A percentile compares a stretch with the other conserved stretches of the same genome.
Evolutionary conservation across 352 stramenopile genomes (phyloP).

Genomic region (Phytophthora meadii): DNA sequence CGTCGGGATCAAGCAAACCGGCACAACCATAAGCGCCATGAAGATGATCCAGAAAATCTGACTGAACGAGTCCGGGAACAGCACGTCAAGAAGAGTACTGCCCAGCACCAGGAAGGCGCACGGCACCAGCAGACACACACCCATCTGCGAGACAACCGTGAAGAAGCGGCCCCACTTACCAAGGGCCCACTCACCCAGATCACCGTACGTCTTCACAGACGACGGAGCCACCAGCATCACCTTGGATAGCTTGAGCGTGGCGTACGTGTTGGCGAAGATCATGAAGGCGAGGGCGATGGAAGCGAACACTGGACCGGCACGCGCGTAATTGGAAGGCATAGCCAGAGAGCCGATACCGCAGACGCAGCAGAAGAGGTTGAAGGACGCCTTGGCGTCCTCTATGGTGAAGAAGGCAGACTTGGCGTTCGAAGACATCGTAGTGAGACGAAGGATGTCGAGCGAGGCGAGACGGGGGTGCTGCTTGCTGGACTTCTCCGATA

Average conservation of each 20-base stretch:
- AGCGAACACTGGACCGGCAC: background rate
- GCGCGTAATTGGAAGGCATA: background rate
- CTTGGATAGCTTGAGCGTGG: conserved; percentile 49
- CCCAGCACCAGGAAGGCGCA: conserved; percentile 49
- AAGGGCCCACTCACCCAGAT: conserved; percentile 41
- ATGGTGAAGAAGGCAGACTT: conserved; percentile 42
- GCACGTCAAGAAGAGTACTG: too few species aligned
- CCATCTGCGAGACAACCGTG: conserved; percentile 48
- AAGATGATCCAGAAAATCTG: too few species aligned
- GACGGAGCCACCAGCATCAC: conserved; percentile 50
- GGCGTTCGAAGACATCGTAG: background rate
- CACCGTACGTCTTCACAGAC: conserved; percentile 53
- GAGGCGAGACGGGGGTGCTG: conserved; percentile 1
- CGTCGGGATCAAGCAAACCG: too few species aligned
- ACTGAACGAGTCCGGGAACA: too few species aligned
- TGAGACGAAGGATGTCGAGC: conserved; percentile 18
- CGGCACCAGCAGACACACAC: conserved; percentile 44
- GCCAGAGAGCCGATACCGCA: conserved; percentile 18
- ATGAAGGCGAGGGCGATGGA: conserved; percentile 50
- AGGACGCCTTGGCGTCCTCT: conserved; percentile 54
- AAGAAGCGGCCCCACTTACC: conserved; percentile 49
- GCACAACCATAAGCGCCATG: too few species aligned
- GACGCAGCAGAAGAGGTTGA: conserved; percentile 52
- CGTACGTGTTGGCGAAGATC: conserved; percentile 60
- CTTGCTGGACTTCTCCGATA: conserved; percentile 26